Conservation (phyloP, 2,329 filamentous ascomycete genomes). For the Teratosphaeria zuluensis region DNA sequence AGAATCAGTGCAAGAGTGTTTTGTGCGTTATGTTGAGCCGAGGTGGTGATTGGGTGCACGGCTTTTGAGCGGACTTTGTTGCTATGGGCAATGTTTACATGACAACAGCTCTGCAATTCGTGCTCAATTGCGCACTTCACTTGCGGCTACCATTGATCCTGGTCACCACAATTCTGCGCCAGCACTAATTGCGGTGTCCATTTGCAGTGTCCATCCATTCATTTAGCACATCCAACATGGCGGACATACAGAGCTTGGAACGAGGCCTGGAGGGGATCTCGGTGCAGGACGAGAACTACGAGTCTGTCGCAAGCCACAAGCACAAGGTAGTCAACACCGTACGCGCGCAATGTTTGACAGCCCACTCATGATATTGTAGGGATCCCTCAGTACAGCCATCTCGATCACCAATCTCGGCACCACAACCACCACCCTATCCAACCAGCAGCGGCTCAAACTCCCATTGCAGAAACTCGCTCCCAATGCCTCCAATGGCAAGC, state of each 20-base stretch:
- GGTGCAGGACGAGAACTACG: slow-evolving; percentile 76
- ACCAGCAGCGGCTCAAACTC: slow-evolving; percentile 56
- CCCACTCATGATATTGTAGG: slow-evolving; percentile 24
- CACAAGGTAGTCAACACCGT: neutral
- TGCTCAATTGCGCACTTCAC: neutral
- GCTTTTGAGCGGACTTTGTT: neutral
- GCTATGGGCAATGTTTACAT: neutral
- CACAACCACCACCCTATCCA: slow-evolving; percentile 16
- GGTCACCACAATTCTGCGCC: neutral
- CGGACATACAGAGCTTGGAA: slow-evolving; percentile 66
- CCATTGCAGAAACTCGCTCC: slow-evolving; percentile 77
- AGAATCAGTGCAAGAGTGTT: too few species aligned
- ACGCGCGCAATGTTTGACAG: slow-evolving; percentile 5
- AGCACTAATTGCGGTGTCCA: neutral
- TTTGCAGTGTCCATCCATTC: slow-evolving; percentile 3
- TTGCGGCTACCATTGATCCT: neutral
- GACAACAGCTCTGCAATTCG: neutral
- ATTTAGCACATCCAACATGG: slow-evolving; percentile 13
- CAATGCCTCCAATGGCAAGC: slow-evolving; percentile 44
- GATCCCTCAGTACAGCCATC: slow-evolving; percentile 37
- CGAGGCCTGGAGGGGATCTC: slow-evolving; percentile 81
- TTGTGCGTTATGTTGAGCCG: too few species aligned
- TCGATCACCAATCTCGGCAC: slow-evolving; percentile 39
- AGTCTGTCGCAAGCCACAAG: slow-evolving; percentile 11
- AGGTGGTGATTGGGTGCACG: too few species aligned